Percentiles rank a stretch among this genome's conserved stretches.
Conservation (phyloP, 1,284 basidiomycete genomes). For the Trametes polyzona region DNA sequence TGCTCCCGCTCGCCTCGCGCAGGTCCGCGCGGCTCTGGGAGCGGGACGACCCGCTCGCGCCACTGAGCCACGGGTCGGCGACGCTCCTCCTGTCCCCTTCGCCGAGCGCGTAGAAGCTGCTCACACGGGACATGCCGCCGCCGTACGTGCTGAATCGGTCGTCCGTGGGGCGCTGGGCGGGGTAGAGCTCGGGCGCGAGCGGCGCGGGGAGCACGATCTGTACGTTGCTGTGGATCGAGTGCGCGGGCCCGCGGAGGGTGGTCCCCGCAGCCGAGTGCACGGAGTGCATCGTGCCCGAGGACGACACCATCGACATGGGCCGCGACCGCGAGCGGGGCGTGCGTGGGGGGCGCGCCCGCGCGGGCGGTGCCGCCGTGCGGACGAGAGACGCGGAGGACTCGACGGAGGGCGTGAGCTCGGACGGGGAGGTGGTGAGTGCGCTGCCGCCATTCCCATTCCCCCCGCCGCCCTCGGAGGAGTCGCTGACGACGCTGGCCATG, state of each 20-base stretch:
- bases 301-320: constrained; percentile 46
- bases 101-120: constrained; percentile 9
- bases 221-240: constrained; percentile 55
- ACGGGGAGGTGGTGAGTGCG: constrained; percentile 17
- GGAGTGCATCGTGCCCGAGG: constrained; percentile 36
- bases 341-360: constrained; percentile 23
- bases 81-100: constrained; percentile 27
- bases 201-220: constrained; percentile 66
- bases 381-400: constrained; percentile 24
- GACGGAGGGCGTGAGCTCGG: constrained; percentile 22
- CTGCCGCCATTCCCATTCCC: too few species aligned
- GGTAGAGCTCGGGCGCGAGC: constrained; percentile 45
- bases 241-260: constrained; percentile 50
- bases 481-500: constrained; percentile 25
- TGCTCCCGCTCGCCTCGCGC: constrained; percentile 13
- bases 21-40: constrained; percentile 12
- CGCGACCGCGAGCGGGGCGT: constrained; percentile 23
- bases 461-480: constrained; percentile 18
- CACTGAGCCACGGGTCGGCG: constrained; percentile 37
- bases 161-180: constrained; percentile 18
- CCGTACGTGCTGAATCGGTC: constrained; percentile 20
- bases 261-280: constrained; percentile 35
- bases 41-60: too few species aligned
- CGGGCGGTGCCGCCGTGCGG: constrained; percentile 9
- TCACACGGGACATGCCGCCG: neutral